Evolutionary conservation across 169 alveolate species (phyloP), one percentile per base, ranked within the genome.

Genomic region (Plasmodium malariae): DNA sequence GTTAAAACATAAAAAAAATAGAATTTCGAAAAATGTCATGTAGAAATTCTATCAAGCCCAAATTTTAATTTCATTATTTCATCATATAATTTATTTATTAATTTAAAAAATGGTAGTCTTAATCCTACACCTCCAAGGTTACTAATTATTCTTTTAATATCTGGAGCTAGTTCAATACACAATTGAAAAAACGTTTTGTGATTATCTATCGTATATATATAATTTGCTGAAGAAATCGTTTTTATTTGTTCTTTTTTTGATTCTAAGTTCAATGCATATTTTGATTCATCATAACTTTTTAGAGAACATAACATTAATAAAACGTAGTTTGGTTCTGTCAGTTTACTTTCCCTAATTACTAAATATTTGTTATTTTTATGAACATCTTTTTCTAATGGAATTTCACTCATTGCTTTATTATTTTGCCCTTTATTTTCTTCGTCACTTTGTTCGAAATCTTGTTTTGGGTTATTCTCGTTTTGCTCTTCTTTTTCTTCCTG

Each of bases 181-280:
- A 83, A 28, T 14, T 83, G 83, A 32, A 83, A 83, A 43, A 83
- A 83, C 0, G 91, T 83, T 83, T 83, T 83, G 28, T 69, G 71
- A 1, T 48, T 48, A 37, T 83, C 85, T 83, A 83, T 83, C 34
- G 67, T 67, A 30, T 51, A 37, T 34, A 83, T 28, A 40, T n/a
- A 67, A 40, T 68, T 67, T 24, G 83, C 34, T 1, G 71, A 24
- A 5, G 85, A 49, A 51, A 54, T 54, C 5, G 4, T 34, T 67
- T 83, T 83, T 17, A 83, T 24, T 28, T 34, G n/a, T 34, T 83
- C 73, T 54, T 68, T 69, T 68, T 83, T 67, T 12, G 73, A 24
- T 14, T 17, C 3, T 49, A 83, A 49, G 55, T 83, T 83, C 19
- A 68, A 40, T 14, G 73, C n/a, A 68, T 83, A 83, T 83, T 83